Evolutionary conservation across 225 moss, liverwort and hornwort genomes (phyloP).

Genomic region (Anthoceros angustus): DNA sequence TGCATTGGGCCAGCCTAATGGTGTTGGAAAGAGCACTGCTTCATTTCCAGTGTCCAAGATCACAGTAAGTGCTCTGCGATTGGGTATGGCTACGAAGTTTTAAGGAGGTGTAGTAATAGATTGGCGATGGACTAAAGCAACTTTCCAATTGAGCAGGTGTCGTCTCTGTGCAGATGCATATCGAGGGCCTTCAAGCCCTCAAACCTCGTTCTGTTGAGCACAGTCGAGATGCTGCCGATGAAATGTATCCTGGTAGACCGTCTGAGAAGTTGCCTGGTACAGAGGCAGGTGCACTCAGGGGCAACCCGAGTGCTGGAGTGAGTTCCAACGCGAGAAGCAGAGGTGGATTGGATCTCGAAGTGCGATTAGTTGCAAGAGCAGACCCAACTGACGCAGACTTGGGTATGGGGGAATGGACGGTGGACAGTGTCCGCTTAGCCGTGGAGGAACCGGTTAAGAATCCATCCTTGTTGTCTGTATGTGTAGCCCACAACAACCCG

Average conservation of each 20-base stretch:
- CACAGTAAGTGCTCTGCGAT: slow-evolving; percentile 35
- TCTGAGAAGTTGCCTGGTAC: not conserved
- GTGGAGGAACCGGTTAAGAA: slow-evolving; percentile 61
- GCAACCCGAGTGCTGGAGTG: no score
- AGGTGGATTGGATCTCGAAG: slow-evolving; percentile 83
- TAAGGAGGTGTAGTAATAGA: no score
- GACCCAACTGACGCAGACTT: slow-evolving; percentile 35
- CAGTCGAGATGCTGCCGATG: slow-evolving; percentile 13
- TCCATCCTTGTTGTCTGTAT: not conserved
- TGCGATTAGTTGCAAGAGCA: slow-evolving; percentile 68
- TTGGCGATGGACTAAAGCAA: no score
- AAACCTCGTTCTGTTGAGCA: slow-evolving; percentile 42
- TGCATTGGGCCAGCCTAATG: slow-evolving; percentile 11
- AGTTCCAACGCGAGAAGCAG: slow-evolving; percentile 37
- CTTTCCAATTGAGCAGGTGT: not conserved
- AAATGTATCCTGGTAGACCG: slow-evolving; percentile 18
- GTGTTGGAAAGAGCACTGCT: slow-evolving; percentile 16
- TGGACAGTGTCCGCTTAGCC: slow-evolving; percentile 73
- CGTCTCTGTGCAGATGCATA: slow-evolving; percentile 42
- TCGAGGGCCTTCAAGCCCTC: slow-evolving; percentile 88
- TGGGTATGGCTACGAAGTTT: not conserved
- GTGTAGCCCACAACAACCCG: not conserved
- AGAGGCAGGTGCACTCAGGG: no score
- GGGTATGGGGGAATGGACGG: slow-evolving; percentile 66
- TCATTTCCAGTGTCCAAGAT: slow-evolving; percentile 65